These are phyloP conservation scores for Litchi chinensis DNA, from an alignment of 345 rosid species.

Conservation along the genomic window DNA sequence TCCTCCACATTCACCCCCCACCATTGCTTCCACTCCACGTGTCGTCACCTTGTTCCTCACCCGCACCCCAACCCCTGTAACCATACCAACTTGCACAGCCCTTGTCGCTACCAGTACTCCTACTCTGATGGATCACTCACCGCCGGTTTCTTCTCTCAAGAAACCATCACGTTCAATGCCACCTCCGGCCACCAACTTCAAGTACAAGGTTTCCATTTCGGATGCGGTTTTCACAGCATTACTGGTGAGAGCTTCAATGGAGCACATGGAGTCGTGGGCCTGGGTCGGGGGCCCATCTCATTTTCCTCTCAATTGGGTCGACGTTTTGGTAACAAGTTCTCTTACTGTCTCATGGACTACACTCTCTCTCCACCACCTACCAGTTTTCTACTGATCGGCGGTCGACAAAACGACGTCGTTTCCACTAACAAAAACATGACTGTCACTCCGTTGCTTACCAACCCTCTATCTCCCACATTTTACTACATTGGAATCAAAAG, in stretches of 20 bases:
- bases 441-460: conserved; percentile 66
- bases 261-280: conserved; percentile 90
- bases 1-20: conserved; percentile 70
- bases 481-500: conserved; percentile 60
- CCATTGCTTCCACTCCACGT: conserved; percentile 61
- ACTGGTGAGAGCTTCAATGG: conserved; percentile 71
- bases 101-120: conserved; percentile 72
- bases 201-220: conserved; percentile 55
- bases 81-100: conserved; percentile 65
- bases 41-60: conserved; percentile 57
- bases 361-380: conserved; percentile 82
- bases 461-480: conserved; percentile 70
- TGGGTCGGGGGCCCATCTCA: conserved; percentile 81
- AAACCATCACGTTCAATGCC: conserved; percentile 58
- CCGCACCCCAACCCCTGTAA: conserved; percentile 55
- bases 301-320: conserved; percentile 82
- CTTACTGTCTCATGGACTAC: conserved; percentile 84
- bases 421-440: conserved; percentile 18
- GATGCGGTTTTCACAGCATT: conserved; percentile 76
- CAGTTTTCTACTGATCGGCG: conserved; percentile 73
- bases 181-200: conserved; percentile 46
- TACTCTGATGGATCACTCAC: conserved; percentile 76
- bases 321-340: conserved; percentile 72
- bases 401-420: conserved; percentile 14
- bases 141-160: conserved; percentile 66